These are phyloP conservation scores for Diddensiella santjacobensis DNA, from an alignment of 805 yeast genomes.

Conservation along the genomic window DNA sequence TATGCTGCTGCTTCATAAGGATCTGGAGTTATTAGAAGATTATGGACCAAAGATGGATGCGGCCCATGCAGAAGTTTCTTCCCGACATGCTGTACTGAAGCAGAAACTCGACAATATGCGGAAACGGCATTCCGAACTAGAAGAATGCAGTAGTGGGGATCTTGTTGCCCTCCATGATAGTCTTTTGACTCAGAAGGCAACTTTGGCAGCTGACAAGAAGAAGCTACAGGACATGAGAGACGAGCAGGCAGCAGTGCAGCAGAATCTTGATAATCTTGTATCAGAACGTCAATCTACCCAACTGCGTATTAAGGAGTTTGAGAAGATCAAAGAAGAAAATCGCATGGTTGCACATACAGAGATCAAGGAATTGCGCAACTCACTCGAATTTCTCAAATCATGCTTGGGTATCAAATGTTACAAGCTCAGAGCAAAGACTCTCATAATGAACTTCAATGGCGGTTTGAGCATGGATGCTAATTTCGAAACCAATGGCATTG, in stretches of 20 bases:
- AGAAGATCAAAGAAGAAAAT: constrained; percentile 19
- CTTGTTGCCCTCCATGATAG: constrained; percentile 16
- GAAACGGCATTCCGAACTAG: constrained; percentile 14
- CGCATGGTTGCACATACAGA: constrained; percentile 23
- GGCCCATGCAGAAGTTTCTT: constrained; percentile 10
- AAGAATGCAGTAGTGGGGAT: constrained; percentile 20
- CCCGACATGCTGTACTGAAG: constrained; percentile 14
- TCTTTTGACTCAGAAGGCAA: constrained; percentile 15
- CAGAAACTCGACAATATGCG: constrained; percentile 20
- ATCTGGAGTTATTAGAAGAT: constrained; percentile 18
- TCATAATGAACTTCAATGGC: too few species aligned
- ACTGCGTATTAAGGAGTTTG: constrained; percentile 21
- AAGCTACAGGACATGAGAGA: neutral
- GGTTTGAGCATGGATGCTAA: too few species aligned
- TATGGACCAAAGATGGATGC: neutral
- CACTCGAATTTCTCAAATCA: too few species aligned
- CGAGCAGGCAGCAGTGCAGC: constrained; percentile 12
- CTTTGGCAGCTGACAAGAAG: neutral
- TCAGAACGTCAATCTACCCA: constrained; percentile 6
- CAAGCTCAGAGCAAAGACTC: too few species aligned
- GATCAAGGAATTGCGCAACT: constrained; percentile 7
- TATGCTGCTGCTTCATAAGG: constrained; percentile 19
- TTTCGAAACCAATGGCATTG: too few species aligned
- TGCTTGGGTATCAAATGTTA: too few species aligned
- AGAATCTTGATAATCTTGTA: constrained; percentile 14